phyloP scores from a whole-genome alignment of 768 basidiomycete genomes.

The Coprinellus aureogranulatus region DNA sequence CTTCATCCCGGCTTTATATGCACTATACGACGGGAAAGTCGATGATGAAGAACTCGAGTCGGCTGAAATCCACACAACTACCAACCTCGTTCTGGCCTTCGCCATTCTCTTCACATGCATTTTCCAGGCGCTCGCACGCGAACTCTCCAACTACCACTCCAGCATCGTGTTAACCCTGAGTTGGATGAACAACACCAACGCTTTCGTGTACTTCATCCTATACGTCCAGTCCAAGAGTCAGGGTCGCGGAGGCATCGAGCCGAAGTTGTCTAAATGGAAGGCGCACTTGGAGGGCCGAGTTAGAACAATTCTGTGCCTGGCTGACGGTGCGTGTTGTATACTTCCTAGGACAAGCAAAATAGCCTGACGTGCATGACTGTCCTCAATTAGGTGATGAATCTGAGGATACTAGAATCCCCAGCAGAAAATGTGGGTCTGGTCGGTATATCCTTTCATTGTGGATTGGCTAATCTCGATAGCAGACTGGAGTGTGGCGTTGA shows the following conservation, averaged over 20 bases:
- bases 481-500: too few relatives aligned
- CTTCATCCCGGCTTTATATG: conserved; percentile 20
- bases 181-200: conserved; percentile 27
- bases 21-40: conserved; percentile 20
- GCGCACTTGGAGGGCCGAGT: not conserved
- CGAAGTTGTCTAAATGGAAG: not conserved
- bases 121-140: conserved; percentile 14
- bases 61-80: conserved; percentile 10
- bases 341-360: too few relatives aligned
- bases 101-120: conserved; percentile 23
- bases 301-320: too few relatives aligned
- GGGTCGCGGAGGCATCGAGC: not conserved
- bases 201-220: conserved; percentile 10
- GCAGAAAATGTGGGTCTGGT: too few relatives aligned
- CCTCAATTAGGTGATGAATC: too few relatives aligned
- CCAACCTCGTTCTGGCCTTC: conserved; percentile 22
- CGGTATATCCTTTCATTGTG: too few relatives aligned
- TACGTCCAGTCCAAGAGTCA: conserved; percentile 3
- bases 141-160: conserved; percentile 19
- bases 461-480: too few relatives aligned
- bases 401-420: too few relatives aligned
- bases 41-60: conserved; percentile 15
- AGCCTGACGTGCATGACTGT: too few relatives aligned
- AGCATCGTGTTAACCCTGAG: conserved; percentile 22
- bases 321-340: too few relatives aligned